Percentiles rank a stretch among this genome's conserved stretches.
Conservation (phyloP, 2,329 filamentous ascomycete genomes). For the Teratosphaeria zuluensis region DNA sequence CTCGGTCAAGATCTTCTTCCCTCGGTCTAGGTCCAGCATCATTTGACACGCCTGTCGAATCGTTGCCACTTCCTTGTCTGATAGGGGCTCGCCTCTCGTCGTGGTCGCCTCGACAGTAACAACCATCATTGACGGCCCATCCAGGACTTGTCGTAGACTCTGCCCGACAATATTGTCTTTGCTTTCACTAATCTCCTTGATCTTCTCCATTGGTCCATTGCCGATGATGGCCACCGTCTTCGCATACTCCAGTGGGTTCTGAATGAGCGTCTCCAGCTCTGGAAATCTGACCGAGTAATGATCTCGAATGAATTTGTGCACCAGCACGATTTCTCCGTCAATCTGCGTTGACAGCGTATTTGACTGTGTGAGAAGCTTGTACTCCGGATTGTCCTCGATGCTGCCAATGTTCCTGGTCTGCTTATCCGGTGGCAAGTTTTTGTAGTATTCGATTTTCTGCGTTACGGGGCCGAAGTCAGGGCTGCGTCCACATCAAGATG, state of each 20-base stretch:
- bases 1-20: constrained; percentile 77
- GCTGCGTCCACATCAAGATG: constrained; percentile 50
- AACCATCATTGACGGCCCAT: constrained; percentile 87
- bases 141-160: constrained; percentile 69
- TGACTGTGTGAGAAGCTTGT: constrained; percentile 76
- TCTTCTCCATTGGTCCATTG: constrained; percentile 83
- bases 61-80: constrained; percentile 60
- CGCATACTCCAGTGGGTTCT: constrained; percentile 87
- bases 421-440: constrained; percentile 56
- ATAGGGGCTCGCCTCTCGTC: constrained; percentile 70
- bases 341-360: constrained; percentile 87
- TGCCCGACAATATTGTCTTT: constrained; percentile 68
- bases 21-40: constrained; percentile 75
- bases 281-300: constrained; percentile 92
- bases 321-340: constrained; percentile 80
- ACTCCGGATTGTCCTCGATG: constrained; percentile 86
- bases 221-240: constrained; percentile 89
- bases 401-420: constrained; percentile 62
- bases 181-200: constrained; percentile 68
- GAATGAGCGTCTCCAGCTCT: constrained; percentile 81
- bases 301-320: constrained; percentile 94
- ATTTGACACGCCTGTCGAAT: constrained; percentile 76
- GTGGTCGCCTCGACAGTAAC: constrained; percentile 91
- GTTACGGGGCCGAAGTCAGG: constrained; percentile 54
- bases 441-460: constrained; percentile 73